These are phyloP conservation scores for Aspergillus wentii DNA, from an alignment of 495 filamentous ascomycete species.

Conservation along the genomic window DNA sequence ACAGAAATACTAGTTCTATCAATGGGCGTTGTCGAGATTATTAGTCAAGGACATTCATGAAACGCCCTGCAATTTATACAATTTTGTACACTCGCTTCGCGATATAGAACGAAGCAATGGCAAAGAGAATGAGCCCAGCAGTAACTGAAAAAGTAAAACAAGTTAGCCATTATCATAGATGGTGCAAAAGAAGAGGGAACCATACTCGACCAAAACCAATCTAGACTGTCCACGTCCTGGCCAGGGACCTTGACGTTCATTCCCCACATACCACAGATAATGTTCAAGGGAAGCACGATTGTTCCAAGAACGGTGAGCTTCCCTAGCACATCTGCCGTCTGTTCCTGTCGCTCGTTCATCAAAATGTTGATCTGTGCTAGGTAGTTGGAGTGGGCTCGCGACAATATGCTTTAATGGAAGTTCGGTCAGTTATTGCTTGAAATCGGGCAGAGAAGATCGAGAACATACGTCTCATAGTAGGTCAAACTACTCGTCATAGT, in stretches of 20 bases:
- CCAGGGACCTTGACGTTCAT: constrained; percentile 98
- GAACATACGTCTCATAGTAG: constrained; percentile 87
- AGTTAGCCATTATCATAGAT: constrained; percentile 6
- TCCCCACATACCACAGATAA: constrained; percentile 97
- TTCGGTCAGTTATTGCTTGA: constrained; percentile 9
- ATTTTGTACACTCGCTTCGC: constrained; percentile 76
- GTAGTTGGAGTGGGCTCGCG: constrained; percentile 91
- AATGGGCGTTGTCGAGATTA: too few relatives aligned
- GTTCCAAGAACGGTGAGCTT: constrained; percentile 95
- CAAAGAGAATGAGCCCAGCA: constrained; percentile 70
- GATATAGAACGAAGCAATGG: constrained; percentile 68
- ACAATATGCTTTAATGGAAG: constrained; percentile 64
- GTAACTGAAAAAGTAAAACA: constrained; percentile 58
- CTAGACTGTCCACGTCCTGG: constrained; percentile 61
- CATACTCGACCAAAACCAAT: constrained; percentile 62
- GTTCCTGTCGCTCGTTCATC: constrained; percentile 96
- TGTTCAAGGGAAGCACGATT: constrained; percentile 96
- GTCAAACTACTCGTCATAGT: constrained; percentile 94
- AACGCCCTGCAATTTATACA: constrained; percentile 35
- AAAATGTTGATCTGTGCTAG: constrained; percentile 91
- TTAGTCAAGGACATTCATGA: too few relatives aligned
- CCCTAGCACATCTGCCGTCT: constrained; percentile 89
- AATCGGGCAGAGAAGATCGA: neutral
- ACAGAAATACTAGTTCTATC: too few relatives aligned
- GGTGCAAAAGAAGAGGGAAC: constrained; percentile 1